Base-by-base conservation (phyloP, 768 basidiomycete species). In the Epithele typhae region DNA sequence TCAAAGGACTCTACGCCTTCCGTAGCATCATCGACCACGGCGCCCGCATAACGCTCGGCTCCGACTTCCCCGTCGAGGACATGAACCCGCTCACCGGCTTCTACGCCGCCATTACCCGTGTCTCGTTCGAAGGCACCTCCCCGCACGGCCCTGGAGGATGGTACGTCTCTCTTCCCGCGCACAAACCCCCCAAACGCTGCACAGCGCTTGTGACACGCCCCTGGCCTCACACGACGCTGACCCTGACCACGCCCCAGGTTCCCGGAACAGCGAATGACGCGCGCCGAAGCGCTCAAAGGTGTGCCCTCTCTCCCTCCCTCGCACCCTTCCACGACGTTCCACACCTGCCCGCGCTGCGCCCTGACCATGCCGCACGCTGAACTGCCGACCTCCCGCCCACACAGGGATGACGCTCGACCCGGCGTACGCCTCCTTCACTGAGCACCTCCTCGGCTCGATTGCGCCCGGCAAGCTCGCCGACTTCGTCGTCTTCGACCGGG, bases 1-100 rank as follows among this genome's bases (percentile, higher is more conserved):
- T 95, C 39, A 88, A 87, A 59, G 76, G 78, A 8, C 75, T 94
- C 4, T 96, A 96, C 58, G 91, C 93, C 0, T 96, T 94, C 75
- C 80, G 82, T 17, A 78, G 83, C 36, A 70, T 87, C 23, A 59
- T 85, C 25, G 74, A 83, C 56, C 75, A 73, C 46, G 81, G 81
- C 39, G 80, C 81, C 45, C 68, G 77, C 46, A 81, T 93, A 45
- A 79, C 87, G 2, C 65, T 95, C 19, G 92, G 94, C 12, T 90
- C 89, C 3, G 92, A 95, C 66, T 89, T 87, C 53, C 93, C 93
- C 1, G 90, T 97, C 25, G 94, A 94, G 59, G 74, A 77, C 30
- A 74, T 92, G 64, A 89, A 92, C 59, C 93, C 93, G 11, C 72
- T 96, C 32, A 69, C 77, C 45, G 84, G 85, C 3, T 92, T 95